A percentile compares a stretch with the other conserved stretches of the same genome.
Evolutionary conservation across 202 grass and related monocot genomes (phyloP).

Genomic region (Alloteropsis angusta): DNA sequence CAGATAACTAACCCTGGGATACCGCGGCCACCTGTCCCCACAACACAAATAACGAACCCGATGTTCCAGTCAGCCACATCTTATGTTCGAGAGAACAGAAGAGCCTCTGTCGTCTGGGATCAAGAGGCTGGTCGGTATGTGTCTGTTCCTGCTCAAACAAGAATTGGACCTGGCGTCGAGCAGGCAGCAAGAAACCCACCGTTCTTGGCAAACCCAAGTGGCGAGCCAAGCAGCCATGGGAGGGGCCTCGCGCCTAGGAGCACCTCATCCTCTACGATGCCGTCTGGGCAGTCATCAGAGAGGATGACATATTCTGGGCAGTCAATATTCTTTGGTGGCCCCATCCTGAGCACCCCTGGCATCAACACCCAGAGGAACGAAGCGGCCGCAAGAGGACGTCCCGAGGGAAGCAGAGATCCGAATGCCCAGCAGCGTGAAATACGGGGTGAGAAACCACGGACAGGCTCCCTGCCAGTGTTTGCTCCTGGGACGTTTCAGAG

Average conservation of each 20-base stretch:
- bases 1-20: constrained; percentile 33
- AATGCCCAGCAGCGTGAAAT: constrained; percentile 32
- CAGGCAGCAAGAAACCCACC: constrained; percentile 24
- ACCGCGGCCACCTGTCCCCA: constrained; percentile 32
- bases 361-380: constrained; percentile 30
- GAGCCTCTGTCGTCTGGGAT: constrained; percentile 83
- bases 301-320: constrained; percentile 67
- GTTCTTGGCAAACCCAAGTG: constrained; percentile 48
- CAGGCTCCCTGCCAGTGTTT: constrained; percentile 72
- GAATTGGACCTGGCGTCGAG: constrained; percentile 26
- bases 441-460: constrained; percentile 36
- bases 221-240: constrained; percentile 35
- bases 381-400: constrained; percentile 25
- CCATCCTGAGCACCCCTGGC: constrained; percentile 50
- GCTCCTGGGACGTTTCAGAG: constrained; percentile 50
- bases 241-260: constrained; percentile 28
- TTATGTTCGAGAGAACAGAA: constrained; percentile 62
- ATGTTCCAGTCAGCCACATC: constrained; percentile 83
- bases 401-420: constrained; percentile 45
- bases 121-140: constrained; percentile 93
- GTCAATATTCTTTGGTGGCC: constrained; percentile 92
- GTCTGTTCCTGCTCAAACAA: constrained; percentile 44
- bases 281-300: constrained; percentile 39
- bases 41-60: constrained; percentile 49
- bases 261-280: constrained; percentile 29